Base-by-base conservation (phyloP, 1,284 basidiomycete species). In the Psilocybe mexicana region DNA sequence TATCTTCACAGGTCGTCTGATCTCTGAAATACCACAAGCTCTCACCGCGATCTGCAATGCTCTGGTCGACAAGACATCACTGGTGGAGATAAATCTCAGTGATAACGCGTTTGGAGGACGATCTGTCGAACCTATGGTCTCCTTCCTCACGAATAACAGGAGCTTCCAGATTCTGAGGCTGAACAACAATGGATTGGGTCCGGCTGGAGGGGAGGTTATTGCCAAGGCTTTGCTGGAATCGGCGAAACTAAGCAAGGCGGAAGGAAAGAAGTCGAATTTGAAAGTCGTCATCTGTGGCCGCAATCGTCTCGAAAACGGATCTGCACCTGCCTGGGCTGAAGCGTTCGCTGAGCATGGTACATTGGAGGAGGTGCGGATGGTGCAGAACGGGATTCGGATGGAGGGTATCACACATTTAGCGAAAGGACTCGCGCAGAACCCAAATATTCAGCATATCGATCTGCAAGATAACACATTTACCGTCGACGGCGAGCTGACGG, bases 41-140 rank as follows among this genome's bases (percentile, higher is more conserved):
- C 86, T 99, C 45, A 83, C 87, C 40, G 90, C 93, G 33, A 85
- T 99, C 65, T 98, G 95, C 73, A 85, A 94, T 68, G 87, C 94
- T 12, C 85, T 99, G 58, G 87, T 87, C 63, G 81, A 87, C 65
- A 92, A 93, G 70, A 82, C 86, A 6, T 84, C 87, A 7, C 88
- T 99, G 33, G 80, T 92, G 52, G 93, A 95, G 76, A 83, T 99
- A 68, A 86, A 99, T 72, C 84, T 99, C 44, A 93, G 88, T 65
- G 96, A 99, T 75, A 99, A 99, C 67, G 96, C 96, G 5, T 98
- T 98, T 65, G 96, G 96, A 38, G 95, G 94, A 33, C 88, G 96
- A 66, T 96, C 93, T 43, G 94, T 96, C 14, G 93, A 97, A 68
- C 94, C 96, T 45, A 92, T 99, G 77, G 94, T 96, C 49, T 88